phyloP scores from a whole-genome alignment of 768 basidiomycete genomes.

The Lyophyllum atratum region DNA sequence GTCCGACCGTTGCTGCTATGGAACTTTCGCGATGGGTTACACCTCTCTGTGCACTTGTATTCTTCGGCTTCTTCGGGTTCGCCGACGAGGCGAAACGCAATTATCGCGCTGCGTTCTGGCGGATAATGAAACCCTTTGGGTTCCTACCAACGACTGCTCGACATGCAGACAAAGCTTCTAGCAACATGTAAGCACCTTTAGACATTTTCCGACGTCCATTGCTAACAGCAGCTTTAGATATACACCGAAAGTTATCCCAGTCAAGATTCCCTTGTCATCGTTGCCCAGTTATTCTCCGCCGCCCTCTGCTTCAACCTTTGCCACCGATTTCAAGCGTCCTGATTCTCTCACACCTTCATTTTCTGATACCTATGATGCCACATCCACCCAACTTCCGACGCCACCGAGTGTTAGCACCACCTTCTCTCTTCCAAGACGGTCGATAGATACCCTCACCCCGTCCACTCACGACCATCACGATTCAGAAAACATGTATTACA shows the following conservation, averaged over 20 bases:
- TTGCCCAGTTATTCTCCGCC: neutral
- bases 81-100: conserved; percentile 47
- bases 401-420: neutral
- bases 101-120: conserved; percentile 34
- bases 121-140: conserved; percentile 28
- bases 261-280: neutral
- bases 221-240: neutral
- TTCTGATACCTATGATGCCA: neutral
- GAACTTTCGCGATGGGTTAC: conserved; percentile 44
- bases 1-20: conserved; percentile 13
- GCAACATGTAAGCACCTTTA: neutral
- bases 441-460: neutral
- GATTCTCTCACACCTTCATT: neutral
- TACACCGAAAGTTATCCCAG: neutral
- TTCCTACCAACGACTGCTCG: neutral
- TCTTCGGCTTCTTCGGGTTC: conserved; percentile 60
- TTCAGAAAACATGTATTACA: neutral
- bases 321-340: neutral
- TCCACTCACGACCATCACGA: neutral
- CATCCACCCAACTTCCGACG: neutral
- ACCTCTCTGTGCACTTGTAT: conserved; percentile 41
- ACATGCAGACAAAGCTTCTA: neutral
- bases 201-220: neutral
- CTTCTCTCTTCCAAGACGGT: neutral
- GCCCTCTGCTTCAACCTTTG: neutral